phyloP scores from a whole-genome alignment of 1,284 basidiomycete genomes.

The Naganishia albida region DNA sequence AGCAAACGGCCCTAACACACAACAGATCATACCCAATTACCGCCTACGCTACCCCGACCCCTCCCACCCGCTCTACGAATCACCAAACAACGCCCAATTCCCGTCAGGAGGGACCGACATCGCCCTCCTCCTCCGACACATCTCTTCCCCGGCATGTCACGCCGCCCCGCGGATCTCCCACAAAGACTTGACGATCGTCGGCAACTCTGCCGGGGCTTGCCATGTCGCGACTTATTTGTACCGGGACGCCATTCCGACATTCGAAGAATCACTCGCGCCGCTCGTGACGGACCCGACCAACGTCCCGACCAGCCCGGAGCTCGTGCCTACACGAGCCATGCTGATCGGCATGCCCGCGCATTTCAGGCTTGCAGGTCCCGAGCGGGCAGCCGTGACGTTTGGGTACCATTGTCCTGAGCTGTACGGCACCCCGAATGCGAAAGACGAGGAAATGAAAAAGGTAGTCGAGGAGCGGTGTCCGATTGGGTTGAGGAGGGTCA shows the following conservation, averaged over 20 bases:
- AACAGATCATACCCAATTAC: constrained; percentile 31
- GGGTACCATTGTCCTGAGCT: constrained; percentile 29
- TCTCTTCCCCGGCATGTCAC: constrained; percentile 14
- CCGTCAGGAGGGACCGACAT: constrained; percentile 30
- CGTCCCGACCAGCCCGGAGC: background rate
- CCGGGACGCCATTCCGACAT: constrained; percentile 9
- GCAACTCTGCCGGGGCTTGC: constrained; percentile 29
- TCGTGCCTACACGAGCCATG: background rate
- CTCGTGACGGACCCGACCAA: constrained; percentile 10
- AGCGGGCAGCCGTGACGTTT: constrained; percentile 10
- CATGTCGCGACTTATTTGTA: constrained; percentile 31
- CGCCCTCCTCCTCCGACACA: constrained; percentile 15
- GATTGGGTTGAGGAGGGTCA: constrained; percentile 26
- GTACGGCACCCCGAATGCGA: background rate
- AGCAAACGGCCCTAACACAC: no score
- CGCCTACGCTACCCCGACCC: constrained; percentile 23
- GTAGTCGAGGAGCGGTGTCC: constrained; percentile 16
- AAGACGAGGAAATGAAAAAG: constrained; percentile 14
- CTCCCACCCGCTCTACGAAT: constrained; percentile 6
- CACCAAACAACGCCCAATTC: constrained; percentile 25
- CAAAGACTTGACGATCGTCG: background rate
- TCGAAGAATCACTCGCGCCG: background rate
- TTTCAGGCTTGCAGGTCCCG: constrained; percentile 13
- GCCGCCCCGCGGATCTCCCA: background rate
- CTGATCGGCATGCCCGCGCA: constrained; percentile 26